phyloP scores from a whole-genome alignment of 768 basidiomycete species.

The Sporobolomyces roseus region DNA sequence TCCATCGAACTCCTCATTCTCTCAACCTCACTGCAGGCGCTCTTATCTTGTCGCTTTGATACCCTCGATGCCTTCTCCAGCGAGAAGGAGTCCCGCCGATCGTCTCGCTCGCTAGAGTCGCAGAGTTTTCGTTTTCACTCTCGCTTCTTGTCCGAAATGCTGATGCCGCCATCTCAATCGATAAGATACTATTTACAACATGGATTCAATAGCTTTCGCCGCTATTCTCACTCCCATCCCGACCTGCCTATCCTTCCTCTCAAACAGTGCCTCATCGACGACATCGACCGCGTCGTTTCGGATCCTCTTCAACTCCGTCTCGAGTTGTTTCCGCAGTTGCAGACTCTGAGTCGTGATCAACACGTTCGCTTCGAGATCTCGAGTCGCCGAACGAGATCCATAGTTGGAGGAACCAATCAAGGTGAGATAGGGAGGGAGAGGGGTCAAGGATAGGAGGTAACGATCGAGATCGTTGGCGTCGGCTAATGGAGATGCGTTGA shows the following conservation, averaged over 20 bases:
- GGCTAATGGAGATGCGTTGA: slow-evolving; percentile 2
- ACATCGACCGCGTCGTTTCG: slow-evolving; percentile 23
- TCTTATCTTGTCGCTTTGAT: too few relatives aligned
- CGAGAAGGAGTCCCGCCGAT: too few relatives aligned
- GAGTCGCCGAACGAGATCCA: slow-evolving; percentile 40
- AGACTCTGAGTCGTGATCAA: slow-evolving; percentile 36
- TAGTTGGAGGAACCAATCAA: slow-evolving; percentile 46
- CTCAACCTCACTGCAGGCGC: not conserved
- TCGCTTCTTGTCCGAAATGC: too few relatives aligned
- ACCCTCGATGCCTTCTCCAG: too few relatives aligned
- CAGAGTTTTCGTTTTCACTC: too few relatives aligned
- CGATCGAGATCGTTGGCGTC: slow-evolving; percentile 33
- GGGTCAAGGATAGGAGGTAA: slow-evolving; percentile 14
- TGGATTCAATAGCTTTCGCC: slow-evolving; percentile 33
- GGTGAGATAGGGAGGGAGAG: slow-evolving; percentile 39
- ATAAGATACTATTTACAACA: slow-evolving; percentile 18
- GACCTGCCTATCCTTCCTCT: slow-evolving; percentile 39
- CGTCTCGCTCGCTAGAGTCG: too few relatives aligned
- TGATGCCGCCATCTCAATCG: too few relatives aligned
- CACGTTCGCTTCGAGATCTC: slow-evolving; percentile 44
- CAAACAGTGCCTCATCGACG: slow-evolving; percentile 37
- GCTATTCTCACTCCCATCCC: slow-evolving; percentile 38
- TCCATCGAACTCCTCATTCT: too few relatives aligned
- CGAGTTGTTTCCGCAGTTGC: slow-evolving; percentile 27
- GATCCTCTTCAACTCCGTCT: slow-evolving; percentile 38